A percentile compares a stretch with the other conserved stretches of the same genome.
Conservation (phyloP, 2,329 filamentous ascomycete genomes). For the Didymella lethalis region DNA sequence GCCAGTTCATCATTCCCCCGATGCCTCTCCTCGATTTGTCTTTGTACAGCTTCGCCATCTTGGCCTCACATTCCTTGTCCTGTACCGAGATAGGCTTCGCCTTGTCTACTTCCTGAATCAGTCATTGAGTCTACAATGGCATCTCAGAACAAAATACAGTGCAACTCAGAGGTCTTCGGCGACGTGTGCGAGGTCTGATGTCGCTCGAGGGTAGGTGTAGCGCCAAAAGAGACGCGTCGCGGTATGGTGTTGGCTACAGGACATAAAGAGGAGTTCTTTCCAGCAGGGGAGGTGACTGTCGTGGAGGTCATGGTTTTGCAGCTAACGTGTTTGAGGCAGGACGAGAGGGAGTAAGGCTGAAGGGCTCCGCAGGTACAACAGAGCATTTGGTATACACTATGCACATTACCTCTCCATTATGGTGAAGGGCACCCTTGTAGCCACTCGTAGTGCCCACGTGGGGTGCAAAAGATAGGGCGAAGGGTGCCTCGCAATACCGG, state of each 20-base stretch:
- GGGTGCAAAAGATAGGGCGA: background rate
- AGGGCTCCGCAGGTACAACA: background rate
- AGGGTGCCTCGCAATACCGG: background rate
- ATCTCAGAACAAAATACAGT: background rate
- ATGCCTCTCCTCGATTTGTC: constrained; percentile 6
- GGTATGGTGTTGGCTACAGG: background rate
- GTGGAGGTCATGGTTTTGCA: background rate
- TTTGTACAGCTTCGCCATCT: constrained; percentile 4
- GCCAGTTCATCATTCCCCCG: background rate
- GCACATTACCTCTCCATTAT: background rate
- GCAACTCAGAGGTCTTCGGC: background rate
- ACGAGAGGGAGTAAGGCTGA: background rate
- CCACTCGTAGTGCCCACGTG: constrained; percentile 6
- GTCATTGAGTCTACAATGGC: background rate
- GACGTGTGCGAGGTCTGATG: background rate
- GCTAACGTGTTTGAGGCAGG: background rate
- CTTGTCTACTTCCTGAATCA: constrained; percentile 11
- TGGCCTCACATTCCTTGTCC: constrained; percentile 19
- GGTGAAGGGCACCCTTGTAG: background rate
- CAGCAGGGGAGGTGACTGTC: too few species aligned
- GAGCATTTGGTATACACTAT: background rate
- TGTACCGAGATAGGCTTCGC: constrained; percentile 20
- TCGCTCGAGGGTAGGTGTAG: background rate
- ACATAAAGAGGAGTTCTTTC: background rate
- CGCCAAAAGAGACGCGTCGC: constrained; percentile 2